Evolutionary conservation across 192 early-diverging fungal species (phyloP), one percentile per base, ranked within the genome.

Genomic region (Umbelopsis sp.): DNA sequence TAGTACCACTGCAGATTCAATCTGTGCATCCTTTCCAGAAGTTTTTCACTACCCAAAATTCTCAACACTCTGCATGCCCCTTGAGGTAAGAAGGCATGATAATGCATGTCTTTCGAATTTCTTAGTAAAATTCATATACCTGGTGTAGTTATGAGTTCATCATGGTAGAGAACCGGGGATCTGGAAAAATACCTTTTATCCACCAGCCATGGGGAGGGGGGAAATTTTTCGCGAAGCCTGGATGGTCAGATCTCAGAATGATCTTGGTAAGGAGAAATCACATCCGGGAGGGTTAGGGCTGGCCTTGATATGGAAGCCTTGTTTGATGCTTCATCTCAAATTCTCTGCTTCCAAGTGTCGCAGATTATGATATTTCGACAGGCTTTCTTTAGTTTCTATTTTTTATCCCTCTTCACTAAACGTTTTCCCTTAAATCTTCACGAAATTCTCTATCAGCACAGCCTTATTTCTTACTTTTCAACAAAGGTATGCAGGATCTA

Each of bases 271-370:
- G 17, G 31, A 62, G n/a, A 21, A 49, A 49, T n/a, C 17, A 2
- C 9, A 14, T 29, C 25, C 29, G 29, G 56, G 8, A 62, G 56
- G 56, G 56, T 34, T 62, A 36, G 56, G 56, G 56, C 31, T 32
- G 4, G 54, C n/a, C 47, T 49, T 49, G 29, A 17, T 62, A 17
- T 62, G 29, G 56, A 62, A 62, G 25, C 52, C 38, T 14, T 62
- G 31, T 62, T 62, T 62, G 56, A 41, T 11, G 26, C 4, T 26
- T 32, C 54, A 59, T 59, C 54, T 29, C 54, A 59, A 62, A 62
- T 62, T 62, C 56, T 62, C 56, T 62, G 56, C 56, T 62, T 62
- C 56, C 56, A 62, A 62, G 56, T 62, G 29, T 62, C 56, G 56
- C 16, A 14, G 52, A 54, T 29, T 9, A 32, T 34, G 31, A 62